Conservation (phyloP, 1,284 basidiomycete genomes). For the Kalmanozyma brasiliensis region DNA sequence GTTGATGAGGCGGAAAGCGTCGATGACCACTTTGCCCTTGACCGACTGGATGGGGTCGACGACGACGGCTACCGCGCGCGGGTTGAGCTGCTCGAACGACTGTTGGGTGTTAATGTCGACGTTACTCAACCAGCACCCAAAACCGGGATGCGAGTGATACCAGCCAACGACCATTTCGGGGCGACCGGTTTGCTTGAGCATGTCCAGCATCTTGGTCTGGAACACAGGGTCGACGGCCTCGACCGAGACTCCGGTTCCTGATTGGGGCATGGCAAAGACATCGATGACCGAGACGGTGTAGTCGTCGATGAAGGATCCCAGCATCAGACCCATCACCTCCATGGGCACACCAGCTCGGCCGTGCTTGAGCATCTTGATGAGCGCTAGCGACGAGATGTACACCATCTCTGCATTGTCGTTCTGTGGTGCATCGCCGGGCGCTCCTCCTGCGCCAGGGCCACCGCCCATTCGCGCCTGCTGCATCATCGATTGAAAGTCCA, state of each 20-base stretch:
- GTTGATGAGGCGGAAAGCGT: constrained; percentile 84
- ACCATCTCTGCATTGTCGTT: constrained; percentile 68
- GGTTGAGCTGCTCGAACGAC: constrained; percentile 96
- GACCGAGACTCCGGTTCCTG: constrained; percentile 96
- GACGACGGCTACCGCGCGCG: constrained; percentile 95
- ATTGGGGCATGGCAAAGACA: constrained; percentile 99
- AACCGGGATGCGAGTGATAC: constrained; percentile 99
- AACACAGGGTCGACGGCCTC: constrained; percentile 99
- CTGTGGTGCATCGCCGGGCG: constrained; percentile 67
- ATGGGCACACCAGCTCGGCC: constrained; percentile 98
- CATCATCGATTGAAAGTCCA: constrained; percentile 64
- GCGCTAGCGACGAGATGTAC: constrained; percentile 65
- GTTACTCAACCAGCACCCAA: constrained; percentile 98
- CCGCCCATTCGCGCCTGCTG: constrained; percentile 61
- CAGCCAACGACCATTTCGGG: constrained; percentile 99
- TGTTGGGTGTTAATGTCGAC: constrained; percentile 99
- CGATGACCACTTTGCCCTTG: constrained; percentile 89
- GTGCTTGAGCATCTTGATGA: constrained; percentile 91
- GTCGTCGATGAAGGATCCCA: constrained; percentile 98
- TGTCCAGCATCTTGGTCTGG: constrained; percentile 98
- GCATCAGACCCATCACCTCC: constrained; percentile 99
- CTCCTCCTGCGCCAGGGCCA: constrained; percentile 33
- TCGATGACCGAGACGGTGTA: constrained; percentile 88
- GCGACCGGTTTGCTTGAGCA: constrained; percentile 98
- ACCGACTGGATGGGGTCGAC: constrained; percentile 99